Evolutionary conservation across 2,329 filamentous ascomycete genomes (phyloP), one percentile per base, ranked within the genome.

Genomic region (Neopestalotiopsis sp.): DNA sequence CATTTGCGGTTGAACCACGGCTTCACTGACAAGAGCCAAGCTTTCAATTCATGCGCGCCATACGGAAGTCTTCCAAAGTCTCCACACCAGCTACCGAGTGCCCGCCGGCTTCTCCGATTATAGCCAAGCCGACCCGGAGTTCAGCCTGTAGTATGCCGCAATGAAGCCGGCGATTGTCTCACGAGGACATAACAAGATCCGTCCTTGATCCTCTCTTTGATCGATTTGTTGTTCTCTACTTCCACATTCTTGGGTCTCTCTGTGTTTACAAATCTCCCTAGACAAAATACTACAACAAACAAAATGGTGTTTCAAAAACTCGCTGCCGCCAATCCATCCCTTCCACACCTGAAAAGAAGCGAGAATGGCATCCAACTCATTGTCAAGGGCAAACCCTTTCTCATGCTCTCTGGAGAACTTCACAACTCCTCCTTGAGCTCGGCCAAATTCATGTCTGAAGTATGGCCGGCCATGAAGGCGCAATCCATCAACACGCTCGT

Each of bases 401-500:
- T 81, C 28, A 74, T 74, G 70, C 71, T 74, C 17, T 69, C 72
- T 2, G 72, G 67, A 42, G 73, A 75, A 66, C 71, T 74, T 12
- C 72, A 74, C 65, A 74, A 74, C 67, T 74, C 73, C 12, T 74
- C 74, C 14, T 69, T 75, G 45, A 72, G 68, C 67, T 69, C 65
- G 3, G 68, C 74, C 28, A 59, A 56, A 24, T 75, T 68, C 67
- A 75, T 75, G 74, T 45, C 52, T 1, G 67, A 67, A 17, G 71
- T 75, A 32, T 74, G 69, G 69, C 74, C 74, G 0, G 71, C 67
- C 2, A 80, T 81, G 79, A 78, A 76, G 67, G 73, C 72, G 0
- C 71, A 76, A 58, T 75, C 75, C 45, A 72, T 81, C 69, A 81
- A 81, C 72, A 81, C 80, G 0, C 71, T 81, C 4, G 77, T 81